A percentile compares a stretch with the other conserved stretches of the same genome.
These are phyloP conservation scores for Amanita rubescens DNA, from an alignment of 768 basidiomycete species.

Conservation along the genomic window DNA sequence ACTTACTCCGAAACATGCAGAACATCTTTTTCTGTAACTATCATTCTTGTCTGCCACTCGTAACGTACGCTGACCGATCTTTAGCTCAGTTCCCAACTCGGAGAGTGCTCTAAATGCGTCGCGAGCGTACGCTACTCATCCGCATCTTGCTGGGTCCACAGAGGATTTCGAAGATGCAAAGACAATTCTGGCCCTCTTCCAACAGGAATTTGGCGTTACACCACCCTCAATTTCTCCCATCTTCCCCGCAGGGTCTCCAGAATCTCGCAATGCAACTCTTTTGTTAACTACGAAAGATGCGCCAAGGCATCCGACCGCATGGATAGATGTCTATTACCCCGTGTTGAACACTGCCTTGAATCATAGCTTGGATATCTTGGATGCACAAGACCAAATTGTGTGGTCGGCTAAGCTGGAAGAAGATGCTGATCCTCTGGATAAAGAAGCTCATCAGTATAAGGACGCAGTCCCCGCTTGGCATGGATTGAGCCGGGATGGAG, in stretches of 20 bases:
- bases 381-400: conserved; percentile 39
- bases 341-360: conserved; percentile 74
- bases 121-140: conserved; percentile 53
- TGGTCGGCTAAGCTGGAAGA: conserved; percentile 74
- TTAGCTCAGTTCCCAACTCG: conserved; percentile 45
- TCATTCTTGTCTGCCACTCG: background rate
- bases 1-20: conserved; percentile 16
- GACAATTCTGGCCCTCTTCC: conserved; percentile 60
- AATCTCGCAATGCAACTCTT: conserved; percentile 64
- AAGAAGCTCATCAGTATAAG: conserved; percentile 59
- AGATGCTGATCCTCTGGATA: conserved; percentile 64
- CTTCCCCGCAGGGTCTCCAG: conserved; percentile 60
- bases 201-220: conserved; percentile 50
- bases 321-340: conserved; percentile 88
- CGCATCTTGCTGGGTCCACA: conserved; percentile 63
- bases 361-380: conserved; percentile 59
- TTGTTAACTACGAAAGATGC: conserved; percentile 35
- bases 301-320: conserved; percentile 49
- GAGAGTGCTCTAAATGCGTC: conserved; percentile 54
- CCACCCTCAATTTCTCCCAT: conserved; percentile 42
- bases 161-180: conserved; percentile 61
- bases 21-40: conserved; percentile 20
- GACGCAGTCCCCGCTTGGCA: conserved; percentile 79
- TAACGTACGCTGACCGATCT: background rate
- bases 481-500: conserved; percentile 72